A percentile compares a stretch with the other conserved stretches of the same genome.
Conservation (phyloP, 257 asterid genomes). For the Solanum tarijense region DNA sequence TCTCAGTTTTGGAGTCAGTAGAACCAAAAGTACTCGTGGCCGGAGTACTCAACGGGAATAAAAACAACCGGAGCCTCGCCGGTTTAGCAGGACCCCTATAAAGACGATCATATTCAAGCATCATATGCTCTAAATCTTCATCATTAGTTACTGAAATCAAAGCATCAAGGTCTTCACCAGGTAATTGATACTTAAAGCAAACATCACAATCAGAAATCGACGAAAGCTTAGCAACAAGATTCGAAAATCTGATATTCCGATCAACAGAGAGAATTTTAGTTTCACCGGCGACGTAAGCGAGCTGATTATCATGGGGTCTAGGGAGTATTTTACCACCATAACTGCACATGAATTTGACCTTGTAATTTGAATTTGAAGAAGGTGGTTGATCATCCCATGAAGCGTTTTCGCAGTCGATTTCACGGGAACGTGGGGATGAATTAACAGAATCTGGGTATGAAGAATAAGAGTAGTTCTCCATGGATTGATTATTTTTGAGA, state of each 20-base stretch:
- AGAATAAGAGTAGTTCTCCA: constrained; percentile 26
- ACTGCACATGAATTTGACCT: constrained; percentile 49
- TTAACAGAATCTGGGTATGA: constrained; percentile 30
- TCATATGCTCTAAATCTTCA: constrained; percentile 58
- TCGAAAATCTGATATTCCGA: constrained; percentile 11
- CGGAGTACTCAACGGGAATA: constrained; percentile 20
- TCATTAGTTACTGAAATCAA: constrained; percentile 48
- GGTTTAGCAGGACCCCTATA: constrained; percentile 23
- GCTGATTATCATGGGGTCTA: constrained; percentile 86
- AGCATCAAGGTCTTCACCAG: constrained; percentile 55
- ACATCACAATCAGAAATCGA: constrained; percentile 15
- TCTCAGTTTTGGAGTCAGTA: constrained; percentile 18
- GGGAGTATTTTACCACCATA: constrained; percentile 83
- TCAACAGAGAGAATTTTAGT: constrained; percentile 40
- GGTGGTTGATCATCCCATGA: constrained; percentile 28
- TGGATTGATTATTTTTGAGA: background rate
- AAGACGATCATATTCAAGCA: constrained; percentile 49
- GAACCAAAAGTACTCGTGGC: constrained; percentile 20
- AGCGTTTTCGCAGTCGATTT: constrained; percentile 22
- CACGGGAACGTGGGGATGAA: constrained; percentile 39
- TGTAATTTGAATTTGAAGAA: constrained; percentile 16
- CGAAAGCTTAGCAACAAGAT: constrained; percentile 28
- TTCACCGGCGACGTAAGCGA: constrained; percentile 82
- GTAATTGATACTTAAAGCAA: constrained; percentile 48
- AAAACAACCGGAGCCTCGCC: constrained; percentile 37